Percentiles rank a stretch among this genome's conserved stretches.
phyloP scores from a whole-genome alignment of 306 rosid genomes.

The Sophora flavescens region DNA sequence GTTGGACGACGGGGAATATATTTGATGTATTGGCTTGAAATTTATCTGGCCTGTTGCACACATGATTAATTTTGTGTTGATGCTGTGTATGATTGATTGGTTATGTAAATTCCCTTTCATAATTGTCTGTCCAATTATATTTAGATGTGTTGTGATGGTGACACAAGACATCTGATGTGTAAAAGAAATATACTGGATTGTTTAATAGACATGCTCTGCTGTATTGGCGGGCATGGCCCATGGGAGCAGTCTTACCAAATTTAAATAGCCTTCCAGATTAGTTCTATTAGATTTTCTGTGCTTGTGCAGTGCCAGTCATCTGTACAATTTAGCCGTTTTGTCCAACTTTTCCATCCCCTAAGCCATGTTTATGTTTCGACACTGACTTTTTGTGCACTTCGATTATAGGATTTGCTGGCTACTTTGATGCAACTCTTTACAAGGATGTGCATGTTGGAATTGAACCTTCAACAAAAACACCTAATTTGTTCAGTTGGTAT shows the following conservation, averaged over 20 bases:
- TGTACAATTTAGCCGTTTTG: background rate
- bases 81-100: no score
- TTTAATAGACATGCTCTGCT: background rate
- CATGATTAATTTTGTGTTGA: no score
- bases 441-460: constrained; percentile 75
- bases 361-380: background rate
- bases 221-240: background rate
- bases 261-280: background rate
- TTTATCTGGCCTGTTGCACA: no score
- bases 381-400: constrained; percentile 30
- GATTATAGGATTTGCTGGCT: constrained; percentile 74
- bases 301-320: background rate
- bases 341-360: background rate
- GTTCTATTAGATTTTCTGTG: background rate
- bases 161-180: background rate
- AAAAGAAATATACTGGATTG: background rate
- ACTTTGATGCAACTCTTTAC: constrained; percentile 72
- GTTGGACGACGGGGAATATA: no score
- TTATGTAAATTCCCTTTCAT: background rate
- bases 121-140: background rate
- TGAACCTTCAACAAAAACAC: constrained; percentile 75
- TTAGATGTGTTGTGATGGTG: background rate
- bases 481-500: constrained; percentile 83
- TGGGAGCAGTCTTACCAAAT: background rate
- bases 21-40: no score